A percentile compares a stretch with the other conserved stretches of the same genome.
Evolutionary conservation across 108 stramenopile species (phyloP).

Genomic region (Hondaea fermentalgiana): DNA sequence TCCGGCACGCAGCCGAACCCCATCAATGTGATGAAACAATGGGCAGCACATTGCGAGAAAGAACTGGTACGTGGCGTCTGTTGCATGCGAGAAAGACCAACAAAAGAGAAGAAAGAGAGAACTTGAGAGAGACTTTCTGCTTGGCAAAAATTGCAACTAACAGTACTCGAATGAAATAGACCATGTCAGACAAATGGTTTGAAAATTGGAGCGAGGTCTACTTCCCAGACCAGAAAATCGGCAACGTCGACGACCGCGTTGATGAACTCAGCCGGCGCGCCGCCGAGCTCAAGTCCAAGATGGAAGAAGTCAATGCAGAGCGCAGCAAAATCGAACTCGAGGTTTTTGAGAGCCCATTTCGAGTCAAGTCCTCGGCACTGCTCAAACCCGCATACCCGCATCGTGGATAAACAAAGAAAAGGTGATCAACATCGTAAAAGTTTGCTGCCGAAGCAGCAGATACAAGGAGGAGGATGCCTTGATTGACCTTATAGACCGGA

Average conservation of each 20-base stretch:
- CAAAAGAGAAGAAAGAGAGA: too few species aligned
- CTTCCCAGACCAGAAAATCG: not conserved
- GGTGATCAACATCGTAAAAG: not conserved
- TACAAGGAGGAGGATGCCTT: too few species aligned
- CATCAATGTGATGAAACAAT: not conserved
- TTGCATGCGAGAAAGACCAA: not conserved
- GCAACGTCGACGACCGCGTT: not conserved
- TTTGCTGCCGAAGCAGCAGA: not conserved
- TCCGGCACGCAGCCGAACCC: not conserved
- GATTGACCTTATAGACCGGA: too few species aligned
- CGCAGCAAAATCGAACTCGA: not conserved
- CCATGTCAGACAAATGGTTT: not conserved
- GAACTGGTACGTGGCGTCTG: not conserved
- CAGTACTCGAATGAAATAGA: not conserved
- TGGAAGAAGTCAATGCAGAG: not conserved
- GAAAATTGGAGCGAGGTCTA: slow-evolving; percentile 6
- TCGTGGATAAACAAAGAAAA: not conserved
- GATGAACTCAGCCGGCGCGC: not conserved
- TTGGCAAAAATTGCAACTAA: not conserved
- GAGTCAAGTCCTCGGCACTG: not conserved
- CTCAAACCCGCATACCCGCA: not conserved
- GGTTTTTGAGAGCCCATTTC: not conserved
- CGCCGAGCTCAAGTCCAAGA: not conserved
- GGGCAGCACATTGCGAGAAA: slow-evolving; percentile 11
- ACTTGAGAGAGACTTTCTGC: not conserved